These are phyloP conservation scores for Torulaspora delbrueckii DNA, from an alignment of 805 yeast genomes.

Conservation along the genomic window DNA sequence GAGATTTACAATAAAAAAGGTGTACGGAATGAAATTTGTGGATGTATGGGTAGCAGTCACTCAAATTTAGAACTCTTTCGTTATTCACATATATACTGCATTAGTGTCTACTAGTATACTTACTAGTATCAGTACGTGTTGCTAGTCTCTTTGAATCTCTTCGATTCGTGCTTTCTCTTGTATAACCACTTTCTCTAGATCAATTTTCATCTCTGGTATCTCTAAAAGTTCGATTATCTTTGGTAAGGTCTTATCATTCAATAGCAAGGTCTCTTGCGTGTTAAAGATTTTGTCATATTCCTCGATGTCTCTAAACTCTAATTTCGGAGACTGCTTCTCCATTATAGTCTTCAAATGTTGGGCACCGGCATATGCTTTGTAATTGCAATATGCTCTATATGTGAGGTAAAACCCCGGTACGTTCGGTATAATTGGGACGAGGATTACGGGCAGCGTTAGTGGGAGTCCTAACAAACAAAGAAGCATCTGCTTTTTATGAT, in stretches of 20 bases:
- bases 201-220: constrained; percentile 41
- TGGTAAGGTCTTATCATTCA: constrained; percentile 45
- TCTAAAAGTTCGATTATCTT: constrained; percentile 43
- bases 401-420: constrained; percentile 85
- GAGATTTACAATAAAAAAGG: too few species aligned
- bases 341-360: constrained; percentile 57
- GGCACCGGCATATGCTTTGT: constrained; percentile 72
- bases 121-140: too few species aligned
- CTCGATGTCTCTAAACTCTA: constrained; percentile 34
- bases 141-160: background rate
- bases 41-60: too few species aligned
- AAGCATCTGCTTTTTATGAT: constrained; percentile 54
- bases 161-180: constrained; percentile 42
- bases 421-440: constrained; percentile 84
- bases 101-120: too few species aligned
- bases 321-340: constrained; percentile 39
- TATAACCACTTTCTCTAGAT: constrained; percentile 46
- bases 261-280: constrained; percentile 4
- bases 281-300: constrained; percentile 28
- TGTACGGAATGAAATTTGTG: too few species aligned
- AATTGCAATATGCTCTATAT: constrained; percentile 78
- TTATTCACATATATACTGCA: too few species aligned
- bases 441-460: constrained; percentile 69
- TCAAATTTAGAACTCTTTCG: too few species aligned
- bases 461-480: constrained; percentile 62